Conservation (phyloP, 1,139 yeast genomes). For the Yamadazyma songkhlaensis region DNA sequence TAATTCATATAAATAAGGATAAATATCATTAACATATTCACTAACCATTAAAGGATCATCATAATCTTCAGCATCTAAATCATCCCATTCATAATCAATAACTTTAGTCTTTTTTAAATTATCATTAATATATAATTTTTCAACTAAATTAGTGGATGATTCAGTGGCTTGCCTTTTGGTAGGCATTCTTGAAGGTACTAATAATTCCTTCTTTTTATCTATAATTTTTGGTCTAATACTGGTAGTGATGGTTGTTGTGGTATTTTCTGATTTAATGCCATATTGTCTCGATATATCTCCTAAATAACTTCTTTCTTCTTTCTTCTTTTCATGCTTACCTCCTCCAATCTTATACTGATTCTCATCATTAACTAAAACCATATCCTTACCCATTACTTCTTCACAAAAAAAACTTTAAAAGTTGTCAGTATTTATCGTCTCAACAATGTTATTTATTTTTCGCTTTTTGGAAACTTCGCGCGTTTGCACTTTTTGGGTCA, state of each 20-base stretch:
- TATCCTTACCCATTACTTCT: constrained; percentile 7
- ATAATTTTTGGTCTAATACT: neutral
- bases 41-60: constrained; percentile 95
- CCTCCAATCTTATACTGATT: constrained; percentile 39
- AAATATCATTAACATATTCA: constrained; percentile 88
- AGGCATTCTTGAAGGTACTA: constrained; percentile 46
- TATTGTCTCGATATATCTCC: constrained; percentile 45
- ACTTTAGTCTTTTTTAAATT: constrained; percentile 33
- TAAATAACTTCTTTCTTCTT: constrained; percentile 25
- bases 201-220: constrained; percentile 11
- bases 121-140: constrained; percentile 31
- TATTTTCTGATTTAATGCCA: constrained; percentile 18
- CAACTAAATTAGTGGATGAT: constrained; percentile 49
- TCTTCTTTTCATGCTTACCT: constrained; percentile 18
- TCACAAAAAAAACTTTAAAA: neutral
- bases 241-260: constrained; percentile 11
- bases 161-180: constrained; percentile 58
- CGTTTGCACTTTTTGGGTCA: constrained; percentile 13
- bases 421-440: too few species aligned
- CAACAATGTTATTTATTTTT: constrained; percentile 10
- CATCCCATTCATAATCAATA: constrained; percentile 74
- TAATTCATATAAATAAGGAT: constrained; percentile 70
- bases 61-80: constrained; percentile 83
- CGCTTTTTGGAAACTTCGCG: constrained; percentile 15
- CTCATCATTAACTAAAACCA: constrained; percentile 43